Conservation (phyloP, 306 rosid genomes). For the Myrica gale region DNA sequence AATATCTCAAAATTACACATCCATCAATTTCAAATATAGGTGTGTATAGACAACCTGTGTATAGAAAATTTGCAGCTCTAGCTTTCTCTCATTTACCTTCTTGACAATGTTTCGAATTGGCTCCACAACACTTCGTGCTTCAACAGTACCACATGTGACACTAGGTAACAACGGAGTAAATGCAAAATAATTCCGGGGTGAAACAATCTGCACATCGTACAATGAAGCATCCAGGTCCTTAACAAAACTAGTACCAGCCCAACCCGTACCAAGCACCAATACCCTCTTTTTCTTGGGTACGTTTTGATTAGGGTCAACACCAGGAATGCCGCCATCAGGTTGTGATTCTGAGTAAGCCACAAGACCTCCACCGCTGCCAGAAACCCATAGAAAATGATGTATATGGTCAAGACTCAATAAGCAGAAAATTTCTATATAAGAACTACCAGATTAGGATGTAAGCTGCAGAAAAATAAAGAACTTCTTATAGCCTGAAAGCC, state of each 20-base stretch:
- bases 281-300: conserved; percentile 61
- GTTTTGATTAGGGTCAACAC: conserved; percentile 20
- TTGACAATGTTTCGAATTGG: conserved; percentile 78
- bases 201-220: conserved; percentile 81
- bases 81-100: conserved; percentile 52
- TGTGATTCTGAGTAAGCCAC: conserved; percentile 75
- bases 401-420: neutral
- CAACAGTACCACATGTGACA: conserved; percentile 95
- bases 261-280: conserved; percentile 96
- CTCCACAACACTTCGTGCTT: conserved; percentile 94
- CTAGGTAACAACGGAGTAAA: conserved; percentile 94
- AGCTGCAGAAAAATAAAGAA: neutral
- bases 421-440: neutral
- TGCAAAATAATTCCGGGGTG: conserved; percentile 90
- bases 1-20: neutral
- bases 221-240: conserved; percentile 74
- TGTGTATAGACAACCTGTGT: too few relatives aligned
- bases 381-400: conserved; percentile 1
- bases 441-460: neutral
- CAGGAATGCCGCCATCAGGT: conserved; percentile 40
- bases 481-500: neutral
- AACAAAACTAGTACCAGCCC: conserved; percentile 95
- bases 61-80: neutral
- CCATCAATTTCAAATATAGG: neutral
- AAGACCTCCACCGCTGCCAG: conserved; percentile 81